Evolutionary conservation across 73 alveolate species (phyloP).

Genomic region (Halteria grandinella): DNA sequence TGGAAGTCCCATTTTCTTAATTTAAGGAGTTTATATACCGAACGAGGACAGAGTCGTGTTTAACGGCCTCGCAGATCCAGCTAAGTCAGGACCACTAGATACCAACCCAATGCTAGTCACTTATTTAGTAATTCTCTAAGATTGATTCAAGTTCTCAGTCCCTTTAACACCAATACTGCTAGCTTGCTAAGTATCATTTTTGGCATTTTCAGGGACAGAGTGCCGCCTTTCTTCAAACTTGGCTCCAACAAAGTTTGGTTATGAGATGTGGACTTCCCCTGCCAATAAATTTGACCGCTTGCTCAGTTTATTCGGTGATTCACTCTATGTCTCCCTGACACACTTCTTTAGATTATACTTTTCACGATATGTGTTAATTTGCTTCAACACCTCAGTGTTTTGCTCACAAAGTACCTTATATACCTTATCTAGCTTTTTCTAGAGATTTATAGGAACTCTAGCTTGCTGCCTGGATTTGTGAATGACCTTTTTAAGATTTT

Average conservation of each 20-base stretch:
- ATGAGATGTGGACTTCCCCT: constrained; percentile 12
- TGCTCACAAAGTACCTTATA: constrained; percentile 15
- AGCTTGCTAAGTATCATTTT: neutral
- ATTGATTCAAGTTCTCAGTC: too few relatives aligned
- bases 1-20: constrained; percentile 1
- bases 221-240: neutral
- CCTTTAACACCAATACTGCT: neutral
- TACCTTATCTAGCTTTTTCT: constrained; percentile 26
- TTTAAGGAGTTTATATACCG: constrained; percentile 32
- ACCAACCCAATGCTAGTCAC: too few relatives aligned
- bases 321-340: neutral
- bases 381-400: constrained; percentile 6
- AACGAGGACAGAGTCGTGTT: too few relatives aligned
- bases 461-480: constrained; percentile 25
- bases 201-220: neutral
- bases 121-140: too few relatives aligned
- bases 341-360: constrained; percentile 14
- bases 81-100: too few relatives aligned
- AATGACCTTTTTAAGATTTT: constrained; percentile 11
- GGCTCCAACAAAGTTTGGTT: too few relatives aligned
- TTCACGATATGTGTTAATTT: constrained; percentile 19
- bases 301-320: neutral
- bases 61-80: too few relatives aligned
- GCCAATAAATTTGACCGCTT: neutral
- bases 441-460: constrained; percentile 15